These are phyloP conservation scores for Termitomyces sp. DNA, from an alignment of 768 basidiomycete species.

Conservation along the genomic window DNA sequence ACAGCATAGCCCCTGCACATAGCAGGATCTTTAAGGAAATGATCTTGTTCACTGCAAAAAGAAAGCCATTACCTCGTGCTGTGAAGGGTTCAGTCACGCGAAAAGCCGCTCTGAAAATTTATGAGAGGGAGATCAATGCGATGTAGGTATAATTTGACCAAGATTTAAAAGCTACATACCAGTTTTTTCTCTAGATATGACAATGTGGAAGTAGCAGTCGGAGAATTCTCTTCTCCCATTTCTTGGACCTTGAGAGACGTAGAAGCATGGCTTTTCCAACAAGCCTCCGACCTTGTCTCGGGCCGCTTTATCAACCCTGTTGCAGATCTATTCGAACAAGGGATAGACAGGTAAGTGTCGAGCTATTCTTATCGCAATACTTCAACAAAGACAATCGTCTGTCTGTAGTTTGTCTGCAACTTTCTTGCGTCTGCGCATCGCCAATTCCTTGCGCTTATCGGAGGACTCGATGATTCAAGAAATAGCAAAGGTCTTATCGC, in stretches of 20 bases:
- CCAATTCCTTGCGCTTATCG: not conserved
- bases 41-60: not conserved
- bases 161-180: not conserved
- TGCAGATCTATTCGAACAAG: conserved; percentile 3
- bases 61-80: conserved; percentile 2
- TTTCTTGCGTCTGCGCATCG: not conserved
- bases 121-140: not conserved
- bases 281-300: not conserved
- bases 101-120: not conserved
- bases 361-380: too few species aligned
- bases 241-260: not conserved
- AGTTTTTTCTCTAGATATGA: not conserved
- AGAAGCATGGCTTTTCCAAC: not conserved
- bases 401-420: not conserved
- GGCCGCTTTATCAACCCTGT: not conserved
- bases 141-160: not conserved
- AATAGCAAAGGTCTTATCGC: conserved; percentile 16
- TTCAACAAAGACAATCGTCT: not conserved
- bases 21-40: not conserved
- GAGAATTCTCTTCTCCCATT: not conserved
- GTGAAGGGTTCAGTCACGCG: conserved; percentile 1
- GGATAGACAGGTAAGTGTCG: not conserved
- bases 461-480: not conserved
- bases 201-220: not conserved
- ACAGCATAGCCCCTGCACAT: not conserved